Base-by-base conservation (phyloP, 2,329 filamentous ascomycete species). In the Immersiporthe knoxdaviesiana region DNA sequence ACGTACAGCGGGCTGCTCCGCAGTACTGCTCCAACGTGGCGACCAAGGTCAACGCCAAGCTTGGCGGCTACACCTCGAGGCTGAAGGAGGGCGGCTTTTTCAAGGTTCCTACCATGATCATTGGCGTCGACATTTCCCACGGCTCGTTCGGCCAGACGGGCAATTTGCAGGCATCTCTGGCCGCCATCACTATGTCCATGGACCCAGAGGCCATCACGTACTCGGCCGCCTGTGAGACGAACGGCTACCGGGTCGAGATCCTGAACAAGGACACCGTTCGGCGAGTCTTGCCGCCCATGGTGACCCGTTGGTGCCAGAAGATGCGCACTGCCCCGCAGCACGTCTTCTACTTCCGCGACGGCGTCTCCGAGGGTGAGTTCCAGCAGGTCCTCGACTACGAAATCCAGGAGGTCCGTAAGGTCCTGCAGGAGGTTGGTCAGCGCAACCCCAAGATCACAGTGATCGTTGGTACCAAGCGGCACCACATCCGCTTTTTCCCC, bases 41-140 rank as follows among this genome's bases (percentile, higher is more conserved):
- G 72, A 96, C 99, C 93, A 99, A 99, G 82, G 89, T 99, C 73
- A 98, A 99, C 75, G 92, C 93, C 3, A 99, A 99, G 82, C 86
- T 99, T 2, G 96, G 96, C 18, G 96, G 96, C 7, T 86, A 88
- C 0, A 97, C 93, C 0, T 90, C 82, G 65, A 83, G 78, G 59
- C 77, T 82, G 11, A 71, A 76, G 50, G 77, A 72, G 65, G 79
- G 75, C 75, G 79, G 16, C 2, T 84, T 83, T 71, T 86, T 85
- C 74, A 76, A 77, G 1, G 77, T 76, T 0, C 86, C 89, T 0
- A 96, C 93, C 0, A 91, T 97, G 85, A 89, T 97, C 62, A 91
- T 99, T 70, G 96, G 95, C 30, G 91, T 92, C 0, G 96, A 99
- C 77, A 92, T 99, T 0, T 97, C 94, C 4, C 96, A 99, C 74